Evolutionary conservation across 148 eudicot species (phyloP), one percentile per base, ranked within the genome.

Genomic region (Rheum nobile): DNA sequence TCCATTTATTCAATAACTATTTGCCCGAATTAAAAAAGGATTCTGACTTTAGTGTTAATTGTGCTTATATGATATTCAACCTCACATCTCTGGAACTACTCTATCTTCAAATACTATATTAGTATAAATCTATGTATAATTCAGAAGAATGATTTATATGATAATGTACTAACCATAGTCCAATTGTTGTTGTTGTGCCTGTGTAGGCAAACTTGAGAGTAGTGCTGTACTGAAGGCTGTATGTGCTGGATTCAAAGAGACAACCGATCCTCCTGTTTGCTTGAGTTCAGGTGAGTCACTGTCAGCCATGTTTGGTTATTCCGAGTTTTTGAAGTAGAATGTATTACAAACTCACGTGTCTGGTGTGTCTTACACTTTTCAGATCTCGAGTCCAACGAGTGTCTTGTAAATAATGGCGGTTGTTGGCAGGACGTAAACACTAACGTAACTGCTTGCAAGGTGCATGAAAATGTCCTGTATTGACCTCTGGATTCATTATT

Each of bases 361-460:
- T 59, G 34, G 10, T 28, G 3, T 4, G 17, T 59, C 34, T 28
- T 26, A 59, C 57, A 59, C 32, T 6, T n/a, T 46, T 71, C 78
- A 94, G 98, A 86, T 80, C 82, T 94, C 71, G 98, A 94, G 84
- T 91, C 97, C 19, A 85, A 94, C 31, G 89, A 91, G 77, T 94
- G 98, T 79, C 89, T 94, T 38, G 82, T 85, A 39, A 82, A 79
- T 16, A 94, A 91, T 75, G 98, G 98, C 47, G 98, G 97, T 9
- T 94, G 98, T 80, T 94, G 98, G 98, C 76, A 63, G 68, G 98
- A 94, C 77, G 9, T 76, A 41, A 35, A 74, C 22, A 38, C 81
- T 52, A 87, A 87, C 71, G 71, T 87, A 77, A 89, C 85, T 74
- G 97, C 98, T 79, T 94, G 98, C 88, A 88, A 89, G 89, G 98